Evolutionary conservation across 139 green algal genomes (phyloP), one percentile per base, ranked within the genome.

Genomic region (Picochlorum sp.): DNA sequence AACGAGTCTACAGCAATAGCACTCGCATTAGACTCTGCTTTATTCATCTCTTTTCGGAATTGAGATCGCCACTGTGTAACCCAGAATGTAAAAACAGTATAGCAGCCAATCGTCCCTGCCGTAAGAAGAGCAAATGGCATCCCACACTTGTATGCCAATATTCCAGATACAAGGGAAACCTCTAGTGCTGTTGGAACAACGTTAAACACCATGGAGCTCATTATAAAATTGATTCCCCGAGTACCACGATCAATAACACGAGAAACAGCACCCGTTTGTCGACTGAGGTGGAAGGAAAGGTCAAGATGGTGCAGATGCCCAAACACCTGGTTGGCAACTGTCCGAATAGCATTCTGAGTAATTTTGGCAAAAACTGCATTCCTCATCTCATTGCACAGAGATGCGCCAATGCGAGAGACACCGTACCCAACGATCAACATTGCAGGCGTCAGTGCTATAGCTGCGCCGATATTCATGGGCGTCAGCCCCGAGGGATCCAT

Each of bases 191-290:
- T 98, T 24, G 92, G 92, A 16, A 91, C 82, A 24, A 98, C 90
- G 63, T 97, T 98, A 86, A 98, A 97, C 3, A 97, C 76, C 84
- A 95, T 86, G 65, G 77, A 79, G 49, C 59, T 77, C 38, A 87
- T 76, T 37, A 96, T 88, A 78, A 96, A 98, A 72, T 90, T 94
- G 77, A 98, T 97, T 63, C 90, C 93, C 3, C 93, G 81, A 0
- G 85, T 90, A 52, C 93, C 93, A 0, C 93, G 66, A 74, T 98
- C 93, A 37, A 97, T 90, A 3, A 90, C 77, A 10, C 91, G 79
- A 16, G 73, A 83, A 32, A 98, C 61, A 21, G 85, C 84, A 14
- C 92, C 91, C 14, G 92, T 98, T 45, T 97, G 90, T 14, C 83
- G 65, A 11, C 59, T 72, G 20, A 98, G 79, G 77, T 98, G 92